phyloP scores from a whole-genome alignment of 495 filamentous ascomycete genomes.

The Tuber indicum region DNA sequence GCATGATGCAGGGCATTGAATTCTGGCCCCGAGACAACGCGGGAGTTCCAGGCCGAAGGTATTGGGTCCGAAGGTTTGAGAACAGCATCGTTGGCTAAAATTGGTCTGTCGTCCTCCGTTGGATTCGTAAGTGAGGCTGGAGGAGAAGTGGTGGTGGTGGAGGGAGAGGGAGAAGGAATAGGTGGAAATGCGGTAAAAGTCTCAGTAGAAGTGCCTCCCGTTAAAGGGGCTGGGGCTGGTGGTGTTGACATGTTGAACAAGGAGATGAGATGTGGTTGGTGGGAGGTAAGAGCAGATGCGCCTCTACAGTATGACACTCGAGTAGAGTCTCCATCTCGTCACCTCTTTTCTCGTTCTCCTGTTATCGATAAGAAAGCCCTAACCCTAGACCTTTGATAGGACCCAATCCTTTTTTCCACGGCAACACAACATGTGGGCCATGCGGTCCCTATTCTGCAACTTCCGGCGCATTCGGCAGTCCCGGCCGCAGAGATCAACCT shows the following conservation, averaged over 20 bases:
- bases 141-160: not conserved
- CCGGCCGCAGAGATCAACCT: too few species aligned
- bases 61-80: conserved; percentile 81
- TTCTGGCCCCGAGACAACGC: conserved; percentile 76
- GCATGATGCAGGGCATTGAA: conserved; percentile 71
- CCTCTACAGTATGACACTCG: not conserved
- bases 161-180: not conserved
- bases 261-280: not conserved
- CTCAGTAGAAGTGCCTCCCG: not conserved
- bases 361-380: not conserved
- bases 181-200: conserved; percentile 1
- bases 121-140: not conserved
- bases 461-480: too few species aligned
- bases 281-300: not conserved
- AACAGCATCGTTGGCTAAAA: conserved; percentile 71
- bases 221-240: not conserved
- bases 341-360: not conserved
- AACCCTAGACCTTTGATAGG: not conserved
- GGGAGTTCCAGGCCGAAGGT: conserved; percentile 55
- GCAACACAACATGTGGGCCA: too few species aligned
- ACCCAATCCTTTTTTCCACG: not conserved
- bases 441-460: too few species aligned
- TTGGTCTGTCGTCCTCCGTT: conserved; percentile 48
- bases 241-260: not conserved
- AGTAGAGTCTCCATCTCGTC: not conserved